These are phyloP conservation scores for Fusarium sp. DNA, from an alignment of 2,329 filamentous ascomycete species.

Conservation along the genomic window DNA sequence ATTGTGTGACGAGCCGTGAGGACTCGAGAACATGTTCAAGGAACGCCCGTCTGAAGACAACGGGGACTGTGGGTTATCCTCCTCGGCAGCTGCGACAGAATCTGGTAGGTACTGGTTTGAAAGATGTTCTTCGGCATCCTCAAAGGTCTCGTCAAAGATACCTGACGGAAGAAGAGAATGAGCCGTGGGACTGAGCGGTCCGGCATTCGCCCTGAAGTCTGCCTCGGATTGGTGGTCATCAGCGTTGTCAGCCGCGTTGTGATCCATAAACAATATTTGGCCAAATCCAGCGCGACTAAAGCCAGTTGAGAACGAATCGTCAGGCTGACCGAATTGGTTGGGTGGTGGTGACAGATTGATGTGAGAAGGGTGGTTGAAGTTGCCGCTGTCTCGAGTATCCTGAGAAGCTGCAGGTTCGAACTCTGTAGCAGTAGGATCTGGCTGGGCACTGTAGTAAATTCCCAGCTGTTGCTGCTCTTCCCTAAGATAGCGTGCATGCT, in stretches of 20 bases:
- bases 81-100: conserved; percentile 49
- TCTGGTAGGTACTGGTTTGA: conserved; percentile 49
- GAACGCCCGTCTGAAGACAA: conserved; percentile 68
- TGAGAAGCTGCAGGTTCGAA: conserved; percentile 61
- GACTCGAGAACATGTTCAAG: conserved; percentile 70
- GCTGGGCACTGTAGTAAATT: conserved; percentile 62
- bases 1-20: conserved; percentile 71
- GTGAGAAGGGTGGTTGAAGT: conserved; percentile 62
- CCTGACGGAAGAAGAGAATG: conserved; percentile 78
- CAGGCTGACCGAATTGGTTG: conserved; percentile 54
- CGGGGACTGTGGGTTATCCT: conserved; percentile 71
- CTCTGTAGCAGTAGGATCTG: conserved; percentile 61
- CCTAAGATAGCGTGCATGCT: conserved; percentile 60
- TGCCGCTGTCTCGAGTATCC: conserved; percentile 62
- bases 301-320: conserved; percentile 65
- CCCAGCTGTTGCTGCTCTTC: conserved; percentile 63
- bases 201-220: conserved; percentile 72
- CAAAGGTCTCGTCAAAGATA: conserved; percentile 69
- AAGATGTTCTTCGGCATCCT: conserved; percentile 68
- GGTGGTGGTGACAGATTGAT: conserved; percentile 57
- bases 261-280: conserved; percentile 66
- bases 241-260: conserved; percentile 55
- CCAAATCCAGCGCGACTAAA: conserved; percentile 67
- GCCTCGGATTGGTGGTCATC: conserved; percentile 68
- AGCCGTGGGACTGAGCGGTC: conserved; percentile 82